Base-by-base conservation (phyloP, 2,329 filamentous ascomycete species). In the Coniella lustricola region DNA sequence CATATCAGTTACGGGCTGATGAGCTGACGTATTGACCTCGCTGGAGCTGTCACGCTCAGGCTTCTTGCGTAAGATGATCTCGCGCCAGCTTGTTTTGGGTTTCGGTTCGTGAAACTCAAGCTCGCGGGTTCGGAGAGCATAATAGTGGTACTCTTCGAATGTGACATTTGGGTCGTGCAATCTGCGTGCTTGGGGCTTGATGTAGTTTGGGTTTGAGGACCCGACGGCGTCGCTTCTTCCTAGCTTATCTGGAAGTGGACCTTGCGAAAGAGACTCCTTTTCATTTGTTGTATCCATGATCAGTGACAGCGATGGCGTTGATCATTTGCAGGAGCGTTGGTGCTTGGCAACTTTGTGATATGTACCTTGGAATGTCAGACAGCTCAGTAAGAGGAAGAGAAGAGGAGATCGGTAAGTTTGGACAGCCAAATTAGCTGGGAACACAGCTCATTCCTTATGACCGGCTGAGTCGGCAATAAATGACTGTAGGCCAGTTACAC, bases 91-190 rank as follows among this genome's bases (percentile, higher is more conserved):
- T 20, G 47, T 58, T 51, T 56, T 56, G 34, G 48, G 55, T 50
- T 46, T 58, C 45, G 44, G 55, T 51, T 50, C 46, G 16, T 36
- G 43, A 18, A 57, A 58, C 51, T 67, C 63, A 34, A 64, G 62
- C 14, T 56, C 57, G 14, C 64, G 59, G 17, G 63, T 66, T 29
- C 59, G 56, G 17, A 58, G 44, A 2, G 61, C 63, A 44, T 64
- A 66, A 55, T 65, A 62, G 37, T 60, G 49, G 44, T 66, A 67
- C 51, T 66, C 64, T 48, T 67, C 64, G 47, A 67, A 67, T 1
- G 57, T 48, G 34, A 66, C 53, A 42, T 36, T 56, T 3, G 56
- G 44, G 41, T 67, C 64, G 58, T 56, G 61, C 50, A 43, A 55
- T 22, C 40, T 49, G 29, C 54, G 49, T 14, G 48, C 34, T 40